Base-by-base conservation (phyloP, 352 stramenopile species). In the Sclerospora graminicola region DNA sequence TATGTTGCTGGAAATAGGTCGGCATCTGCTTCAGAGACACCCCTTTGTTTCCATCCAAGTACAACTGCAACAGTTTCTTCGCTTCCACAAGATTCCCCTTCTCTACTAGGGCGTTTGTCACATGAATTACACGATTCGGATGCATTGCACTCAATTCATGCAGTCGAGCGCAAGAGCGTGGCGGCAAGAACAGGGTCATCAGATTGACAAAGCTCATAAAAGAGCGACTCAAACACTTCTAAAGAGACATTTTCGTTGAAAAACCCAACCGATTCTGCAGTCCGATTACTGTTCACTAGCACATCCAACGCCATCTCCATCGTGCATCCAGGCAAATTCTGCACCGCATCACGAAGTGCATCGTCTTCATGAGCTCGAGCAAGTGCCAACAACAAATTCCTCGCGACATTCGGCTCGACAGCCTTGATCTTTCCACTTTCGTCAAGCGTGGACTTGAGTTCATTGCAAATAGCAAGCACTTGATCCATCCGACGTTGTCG, bases 351-450 rank as follows among this genome's bases (percentile, higher is more conserved):
- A 2, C 37, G 26, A 38, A 75, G 48, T 18, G 52, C 66, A 0
- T 80, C 57, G 29, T 83, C 63, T 18, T 78, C 48, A n/a, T 72
- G 48, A 4, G 69, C 56, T 16, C 87, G 60, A 24, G 76, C 68
- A 33, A 88, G 61, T 29, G 78, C 86, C 27, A 71, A 66, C 34
- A 90, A 41, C 43, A 90, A 57, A 37, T 76, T 79, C 34, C 56
- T 66, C 15, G 64, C 51, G 35, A 88, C 61, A 31, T 87, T 83
- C 23, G 30, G 11, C 37, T 63, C 48, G 19, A 63, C 58, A 19
- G n/a, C 39, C 15, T 20, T 24, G 19, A 54, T 36, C 30, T 60
- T n/a, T 13, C 58, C 58, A 16, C 48, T 32, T 5, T 51, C 15
- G 33, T 37, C 16, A 0, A 24, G n/a, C 1, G 13, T 50, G 8